phyloP scores from a whole-genome alignment of 208 protist species.

The Angomonas ambiguus region DNA sequence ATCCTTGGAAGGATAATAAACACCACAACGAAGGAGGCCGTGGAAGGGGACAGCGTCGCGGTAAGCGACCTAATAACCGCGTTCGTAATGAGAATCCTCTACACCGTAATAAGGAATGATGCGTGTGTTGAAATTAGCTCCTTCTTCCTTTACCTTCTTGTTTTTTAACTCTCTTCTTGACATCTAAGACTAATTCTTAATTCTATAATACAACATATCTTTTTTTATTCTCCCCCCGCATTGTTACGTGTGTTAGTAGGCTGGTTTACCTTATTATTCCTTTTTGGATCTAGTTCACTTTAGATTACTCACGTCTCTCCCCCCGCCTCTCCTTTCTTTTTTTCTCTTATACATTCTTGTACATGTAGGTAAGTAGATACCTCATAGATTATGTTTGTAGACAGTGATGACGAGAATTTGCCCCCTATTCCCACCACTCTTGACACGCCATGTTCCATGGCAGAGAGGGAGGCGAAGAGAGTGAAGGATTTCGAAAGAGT shows the following conservation, averaged over 20 bases:
- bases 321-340: neutral
- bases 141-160: slow-evolving; percentile 8
- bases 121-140: neutral
- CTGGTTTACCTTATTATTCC: slow-evolving; percentile 1
- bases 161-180: slow-evolving; percentile 3
- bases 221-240: too few species aligned
- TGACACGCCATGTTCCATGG: slow-evolving; percentile 1
- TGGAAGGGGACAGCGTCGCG: slow-evolving; percentile 17
- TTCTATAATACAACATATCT: slow-evolving; percentile 5
- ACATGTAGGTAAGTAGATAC: neutral
- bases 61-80: slow-evolving; percentile 9
- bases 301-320: neutral
- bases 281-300: too few species aligned
- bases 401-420: slow-evolving; percentile 46
- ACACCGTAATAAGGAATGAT: neutral
- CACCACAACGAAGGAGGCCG: slow-evolving; percentile 26
- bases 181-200: neutral
- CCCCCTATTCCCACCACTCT: slow-evolving; percentile 35
- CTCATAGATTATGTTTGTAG: slow-evolving; percentile 24
- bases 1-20: slow-evolving; percentile 26
- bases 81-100: neutral
- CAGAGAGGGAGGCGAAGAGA: slow-evolving; percentile 25
- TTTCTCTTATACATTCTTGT: neutral
- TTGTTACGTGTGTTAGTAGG: too few species aligned
- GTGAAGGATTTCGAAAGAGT: slow-evolving; percentile 25